phyloP scores from a whole-genome alignment of 176 grass and related monocot genomes.

The Carex myosuroides region DNA sequence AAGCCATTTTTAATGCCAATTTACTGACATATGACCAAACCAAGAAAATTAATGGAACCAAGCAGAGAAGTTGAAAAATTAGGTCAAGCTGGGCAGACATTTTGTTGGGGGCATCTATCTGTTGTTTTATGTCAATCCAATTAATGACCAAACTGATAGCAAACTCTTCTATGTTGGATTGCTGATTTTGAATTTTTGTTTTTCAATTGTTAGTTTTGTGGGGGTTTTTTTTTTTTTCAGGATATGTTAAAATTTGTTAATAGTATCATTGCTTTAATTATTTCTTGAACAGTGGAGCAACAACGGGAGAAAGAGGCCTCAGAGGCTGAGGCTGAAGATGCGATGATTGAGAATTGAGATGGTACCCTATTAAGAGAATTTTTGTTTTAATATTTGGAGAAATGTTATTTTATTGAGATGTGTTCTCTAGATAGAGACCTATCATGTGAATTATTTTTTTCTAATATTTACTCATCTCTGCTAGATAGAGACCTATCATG shows the following conservation, averaged over 20 bases:
- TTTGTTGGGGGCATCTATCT: not conserved
- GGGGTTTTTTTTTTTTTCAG: not conserved
- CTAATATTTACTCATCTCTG: too few relatives aligned
- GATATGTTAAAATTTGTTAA: not conserved
- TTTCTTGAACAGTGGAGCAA: conserved; percentile 56
- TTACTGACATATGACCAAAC: not conserved
- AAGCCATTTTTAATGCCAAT: not conserved
- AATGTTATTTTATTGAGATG: not conserved
- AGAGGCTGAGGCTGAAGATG: conserved; percentile 28
- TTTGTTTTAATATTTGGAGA: not conserved
- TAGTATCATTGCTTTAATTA: not conserved
- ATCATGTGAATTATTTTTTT: not conserved
- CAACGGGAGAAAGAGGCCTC: conserved; percentile 50
- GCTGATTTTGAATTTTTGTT: not conserved
- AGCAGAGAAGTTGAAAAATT: not conserved
- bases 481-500: not conserved
- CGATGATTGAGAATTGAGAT: conserved; percentile 32
- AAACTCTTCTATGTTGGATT: not conserved
- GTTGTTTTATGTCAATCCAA: not conserved
- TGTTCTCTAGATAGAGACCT: not conserved
- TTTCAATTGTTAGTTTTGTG: not conserved
- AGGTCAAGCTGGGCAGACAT: not conserved
- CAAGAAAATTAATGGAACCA: not conserved
- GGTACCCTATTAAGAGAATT: not conserved
- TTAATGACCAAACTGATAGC: not conserved